These are phyloP conservation scores for Vigna mungo DNA, from an alignment of 306 rosid genomes.

Conservation along the genomic window DNA sequence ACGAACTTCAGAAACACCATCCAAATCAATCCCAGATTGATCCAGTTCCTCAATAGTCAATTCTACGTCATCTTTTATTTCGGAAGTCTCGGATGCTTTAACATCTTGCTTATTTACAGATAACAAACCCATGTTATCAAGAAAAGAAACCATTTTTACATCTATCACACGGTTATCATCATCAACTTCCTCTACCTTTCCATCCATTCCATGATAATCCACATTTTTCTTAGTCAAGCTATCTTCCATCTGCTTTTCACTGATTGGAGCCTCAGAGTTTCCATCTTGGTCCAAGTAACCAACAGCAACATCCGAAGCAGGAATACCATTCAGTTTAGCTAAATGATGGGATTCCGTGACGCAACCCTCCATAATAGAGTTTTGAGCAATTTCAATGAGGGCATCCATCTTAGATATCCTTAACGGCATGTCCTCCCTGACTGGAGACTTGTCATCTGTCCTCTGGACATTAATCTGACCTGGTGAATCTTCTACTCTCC, in stretches of 20 bases:
- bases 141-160: constrained; percentile 48
- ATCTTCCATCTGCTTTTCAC: constrained; percentile 56
- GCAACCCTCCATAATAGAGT: constrained; percentile 76
- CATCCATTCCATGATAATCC: constrained; percentile 47
- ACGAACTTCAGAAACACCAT: constrained; percentile 45
- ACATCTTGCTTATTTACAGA: constrained; percentile 45
- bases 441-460: constrained; percentile 56
- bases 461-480: constrained; percentile 45
- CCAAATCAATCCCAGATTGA: constrained; percentile 50
- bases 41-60: constrained; percentile 46
- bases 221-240: constrained; percentile 42
- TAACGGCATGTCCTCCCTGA: constrained; percentile 58
- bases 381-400: constrained; percentile 84
- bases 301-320: constrained; percentile 45
- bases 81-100: constrained; percentile 36
- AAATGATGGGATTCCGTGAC: constrained; percentile 46
- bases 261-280: constrained; percentile 47
- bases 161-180: constrained; percentile 46
- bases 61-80: constrained; percentile 44
- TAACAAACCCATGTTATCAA: constrained; percentile 38
- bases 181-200: constrained; percentile 49
- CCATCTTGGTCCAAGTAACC: constrained; percentile 44
- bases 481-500: constrained; percentile 68
- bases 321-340: constrained; percentile 34
- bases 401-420: constrained; percentile 90